Conservation (phyloP, 2,329 filamentous ascomycete species). For the Dothistroma pini region DNA sequence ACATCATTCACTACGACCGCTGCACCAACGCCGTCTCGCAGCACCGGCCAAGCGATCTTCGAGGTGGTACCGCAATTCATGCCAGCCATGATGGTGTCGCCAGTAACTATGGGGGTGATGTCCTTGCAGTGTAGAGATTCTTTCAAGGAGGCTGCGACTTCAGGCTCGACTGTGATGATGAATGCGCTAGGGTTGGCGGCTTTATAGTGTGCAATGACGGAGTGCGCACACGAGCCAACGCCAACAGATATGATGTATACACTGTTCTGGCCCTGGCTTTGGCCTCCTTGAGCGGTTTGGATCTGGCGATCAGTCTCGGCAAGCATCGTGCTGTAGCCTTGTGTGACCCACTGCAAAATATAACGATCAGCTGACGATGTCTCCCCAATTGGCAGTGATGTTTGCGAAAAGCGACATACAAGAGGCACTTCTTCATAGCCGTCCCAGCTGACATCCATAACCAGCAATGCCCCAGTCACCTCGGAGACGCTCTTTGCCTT, state of each 20-base stretch:
- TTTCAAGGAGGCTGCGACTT: slow-evolving; percentile 58
- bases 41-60: slow-evolving; percentile 59
- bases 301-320: slow-evolving; percentile 63
- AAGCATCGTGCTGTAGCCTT: slow-evolving; percentile 73
- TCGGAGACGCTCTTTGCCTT: slow-evolving; percentile 47
- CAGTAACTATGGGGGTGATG: slow-evolving; percentile 51
- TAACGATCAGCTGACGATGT: background rate
- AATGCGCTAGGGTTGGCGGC: slow-evolving; percentile 25
- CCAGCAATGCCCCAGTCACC: slow-evolving; percentile 48
- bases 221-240: slow-evolving; percentile 68
- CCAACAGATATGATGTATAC: slow-evolving; percentile 64
- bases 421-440: slow-evolving; percentile 64
- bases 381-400: background rate
- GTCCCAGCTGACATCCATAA: slow-evolving; percentile 66
- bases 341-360: slow-evolving; percentile 63
- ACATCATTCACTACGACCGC: slow-evolving; percentile 58
- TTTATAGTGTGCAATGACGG: slow-evolving; percentile 65
- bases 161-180: slow-evolving; percentile 68
- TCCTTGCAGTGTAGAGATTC: slow-evolving; percentile 51
- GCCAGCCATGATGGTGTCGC: slow-evolving; percentile 67
- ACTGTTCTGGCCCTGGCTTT: slow-evolving; percentile 21
- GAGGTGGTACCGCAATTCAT: slow-evolving; percentile 71
- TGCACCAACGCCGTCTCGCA: slow-evolving; percentile 58
- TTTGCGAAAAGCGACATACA: slow-evolving; percentile 32
- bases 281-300: slow-evolving; percentile 32